Conservation (phyloP, 129 eudicot genomes). For the Tanacetum coccineum region DNA sequence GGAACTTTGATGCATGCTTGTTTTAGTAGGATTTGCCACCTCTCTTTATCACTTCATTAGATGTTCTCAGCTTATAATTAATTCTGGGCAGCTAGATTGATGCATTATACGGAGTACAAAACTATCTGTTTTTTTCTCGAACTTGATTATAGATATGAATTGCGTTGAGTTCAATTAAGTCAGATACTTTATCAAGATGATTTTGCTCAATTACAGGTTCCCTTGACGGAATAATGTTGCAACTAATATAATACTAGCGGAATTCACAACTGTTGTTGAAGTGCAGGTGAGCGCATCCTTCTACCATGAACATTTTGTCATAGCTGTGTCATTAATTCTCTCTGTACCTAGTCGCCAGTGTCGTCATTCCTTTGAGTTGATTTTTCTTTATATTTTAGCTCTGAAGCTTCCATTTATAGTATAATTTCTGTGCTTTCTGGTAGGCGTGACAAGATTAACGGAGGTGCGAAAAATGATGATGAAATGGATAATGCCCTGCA, state of each 20-base stretch:
- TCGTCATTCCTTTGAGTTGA: neutral
- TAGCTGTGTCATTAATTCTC: neutral
- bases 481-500: constrained; percentile 52
- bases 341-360: neutral
- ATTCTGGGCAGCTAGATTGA: neutral
- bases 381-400: neutral
- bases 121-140: neutral
- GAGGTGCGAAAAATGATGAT: constrained; percentile 47
- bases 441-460: constrained; percentile 56
- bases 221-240: constrained; percentile 47
- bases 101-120: neutral
- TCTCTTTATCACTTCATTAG: neutral
- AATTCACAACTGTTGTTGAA: constrained; percentile 55
- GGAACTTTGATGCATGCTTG: constrained; percentile 5
- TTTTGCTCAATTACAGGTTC: constrained; percentile 41
- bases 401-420: neutral
- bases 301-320: neutral
- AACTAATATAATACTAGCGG: constrained; percentile 45
- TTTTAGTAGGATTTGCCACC: neutral
- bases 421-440: neutral
- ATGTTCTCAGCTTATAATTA: neutral
- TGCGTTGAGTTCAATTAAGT: constrained; percentile 18
- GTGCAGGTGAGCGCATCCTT: constrained; percentile 45
- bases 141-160: neutral
- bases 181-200: neutral